Evolutionary conservation across 2,329 filamentous ascomycete species (phyloP).

Genomic region (Penicillium sp.): DNA sequence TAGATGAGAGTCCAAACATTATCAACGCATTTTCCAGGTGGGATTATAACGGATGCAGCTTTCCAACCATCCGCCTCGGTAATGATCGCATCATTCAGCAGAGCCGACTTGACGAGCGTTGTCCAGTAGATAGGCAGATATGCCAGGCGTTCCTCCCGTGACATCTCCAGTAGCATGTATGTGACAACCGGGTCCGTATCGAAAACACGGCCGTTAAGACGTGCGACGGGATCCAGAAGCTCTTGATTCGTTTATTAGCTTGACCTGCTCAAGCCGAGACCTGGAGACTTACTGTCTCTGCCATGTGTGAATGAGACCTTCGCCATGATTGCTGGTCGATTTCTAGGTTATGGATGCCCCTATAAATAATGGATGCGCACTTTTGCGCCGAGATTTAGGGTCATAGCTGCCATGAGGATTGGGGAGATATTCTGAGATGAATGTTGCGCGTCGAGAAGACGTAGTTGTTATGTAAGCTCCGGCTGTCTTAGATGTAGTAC

Average conservation of each 20-base stretch:
- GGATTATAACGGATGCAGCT: slow-evolving; percentile 20
- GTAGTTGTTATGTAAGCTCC: slow-evolving; percentile 4
- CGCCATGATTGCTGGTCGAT: slow-evolving; percentile 3
- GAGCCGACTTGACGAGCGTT: slow-evolving; percentile 18
- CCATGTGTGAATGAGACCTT: slow-evolving; percentile 14
- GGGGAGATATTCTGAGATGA: background rate
- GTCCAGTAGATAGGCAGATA: slow-evolving; percentile 23
- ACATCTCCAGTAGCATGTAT: slow-evolving; percentile 23
- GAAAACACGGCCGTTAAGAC: slow-evolving; percentile 22
- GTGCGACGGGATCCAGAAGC: slow-evolving; percentile 11
- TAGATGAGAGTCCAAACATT: slow-evolving; percentile 19
- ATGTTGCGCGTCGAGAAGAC: background rate
- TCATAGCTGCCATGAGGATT: background rate
- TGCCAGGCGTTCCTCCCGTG: slow-evolving; percentile 15
- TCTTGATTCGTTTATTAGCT: slow-evolving; percentile 4
- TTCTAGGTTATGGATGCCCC: background rate
- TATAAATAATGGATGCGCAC: background rate
- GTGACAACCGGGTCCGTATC: slow-evolving; percentile 20
- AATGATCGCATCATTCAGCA: slow-evolving; percentile 22
- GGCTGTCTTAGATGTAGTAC: too few relatives aligned
- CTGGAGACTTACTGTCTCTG: slow-evolving; percentile 5
- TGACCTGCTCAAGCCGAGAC: background rate
- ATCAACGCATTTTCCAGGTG: slow-evolving; percentile 16
- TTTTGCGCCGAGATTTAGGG: background rate
- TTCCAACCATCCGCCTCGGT: slow-evolving; percentile 25